Percentiles rank a stretch among this genome's conserved stretches.
Evolutionary conservation across 768 basidiomycete genomes (phyloP).

Genomic region (Serendipita sp.): DNA sequence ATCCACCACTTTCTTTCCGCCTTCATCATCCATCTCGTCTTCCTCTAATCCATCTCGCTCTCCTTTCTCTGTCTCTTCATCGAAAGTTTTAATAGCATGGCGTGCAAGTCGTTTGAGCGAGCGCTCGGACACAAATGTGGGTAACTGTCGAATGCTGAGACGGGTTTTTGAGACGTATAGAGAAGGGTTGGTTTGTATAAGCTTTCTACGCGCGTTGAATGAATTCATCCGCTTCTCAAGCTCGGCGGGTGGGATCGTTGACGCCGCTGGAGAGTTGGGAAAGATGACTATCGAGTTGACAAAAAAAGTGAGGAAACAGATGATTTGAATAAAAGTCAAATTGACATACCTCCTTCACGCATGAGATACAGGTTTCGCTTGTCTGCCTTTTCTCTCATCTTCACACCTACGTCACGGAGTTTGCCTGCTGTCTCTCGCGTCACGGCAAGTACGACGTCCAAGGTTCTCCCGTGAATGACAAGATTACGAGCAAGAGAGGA

Average conservation of each 20-base stretch:
- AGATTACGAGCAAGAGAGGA: slow-evolving; percentile 64
- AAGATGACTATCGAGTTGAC: slow-evolving; percentile 50
- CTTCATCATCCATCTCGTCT: slow-evolving; percentile 51
- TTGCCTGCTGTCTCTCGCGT: slow-evolving; percentile 77
- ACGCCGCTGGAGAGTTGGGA: slow-evolving; percentile 70
- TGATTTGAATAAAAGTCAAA: background rate
- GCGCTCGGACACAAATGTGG: slow-evolving; percentile 77
- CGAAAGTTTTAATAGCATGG: slow-evolving; percentile 64
- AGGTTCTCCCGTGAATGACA: slow-evolving; percentile 80
- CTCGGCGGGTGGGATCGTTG: slow-evolving; percentile 50
- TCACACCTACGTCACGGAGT: slow-evolving; percentile 78
- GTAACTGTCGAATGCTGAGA: slow-evolving; percentile 84
- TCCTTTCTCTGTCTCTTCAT: slow-evolving; percentile 55
- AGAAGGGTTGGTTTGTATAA: slow-evolving; percentile 83
- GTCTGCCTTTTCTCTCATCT: slow-evolving; percentile 73
- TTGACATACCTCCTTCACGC: slow-evolving; percentile 73
- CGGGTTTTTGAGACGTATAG: slow-evolving; percentile 90
- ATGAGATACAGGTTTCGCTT: slow-evolving; percentile 92
- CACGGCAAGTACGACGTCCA: slow-evolving; percentile 82
- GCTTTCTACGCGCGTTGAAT: slow-evolving; percentile 65
- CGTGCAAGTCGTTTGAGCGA: slow-evolving; percentile 75
- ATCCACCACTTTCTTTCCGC: slow-evolving; percentile 13
- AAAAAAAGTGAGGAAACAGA: background rate
- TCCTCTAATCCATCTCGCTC: slow-evolving; percentile 40
- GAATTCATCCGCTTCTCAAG: slow-evolving; percentile 73